phyloP scores from a whole-genome alignment of 768 basidiomycete genomes.

The Boletus coccyginus region DNA sequence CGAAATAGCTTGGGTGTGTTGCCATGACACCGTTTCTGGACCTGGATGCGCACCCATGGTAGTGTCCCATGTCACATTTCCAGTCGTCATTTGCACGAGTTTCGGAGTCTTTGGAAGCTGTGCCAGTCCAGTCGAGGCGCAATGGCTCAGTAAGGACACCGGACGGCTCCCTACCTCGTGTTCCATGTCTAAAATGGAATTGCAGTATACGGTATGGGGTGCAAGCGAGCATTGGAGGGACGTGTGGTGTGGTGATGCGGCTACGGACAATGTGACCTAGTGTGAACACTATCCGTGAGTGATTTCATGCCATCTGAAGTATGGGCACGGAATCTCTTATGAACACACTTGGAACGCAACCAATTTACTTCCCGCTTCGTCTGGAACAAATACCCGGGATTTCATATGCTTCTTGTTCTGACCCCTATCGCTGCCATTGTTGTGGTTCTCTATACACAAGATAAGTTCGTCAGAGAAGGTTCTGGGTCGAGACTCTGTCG shows the following conservation, averaged over 20 bases:
- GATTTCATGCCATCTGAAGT: neutral
- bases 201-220: constrained; percentile 74
- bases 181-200: constrained; percentile 11
- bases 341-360: constrained; percentile 34
- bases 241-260: constrained; percentile 65
- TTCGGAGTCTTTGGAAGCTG: constrained; percentile 79
- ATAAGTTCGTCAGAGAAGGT: constrained; percentile 46
- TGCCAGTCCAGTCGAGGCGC: constrained; percentile 68
- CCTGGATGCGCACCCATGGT: constrained; percentile 75
- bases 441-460: constrained; percentile 82
- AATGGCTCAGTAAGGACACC: constrained; percentile 61
- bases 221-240: constrained; percentile 80
- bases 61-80: constrained; percentile 72
- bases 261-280: constrained; percentile 76
- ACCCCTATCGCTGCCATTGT: constrained; percentile 72
- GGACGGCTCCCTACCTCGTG: constrained; percentile 17
- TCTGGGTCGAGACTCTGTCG: neutral
- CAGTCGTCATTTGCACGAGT: constrained; percentile 70
- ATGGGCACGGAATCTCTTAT: constrained; percentile 2
- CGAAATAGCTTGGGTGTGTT: constrained; percentile 58
- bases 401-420: constrained; percentile 84
- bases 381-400: constrained; percentile 73
- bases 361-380: constrained; percentile 69
- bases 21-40: constrained; percentile 69
- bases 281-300: constrained; percentile 61